A percentile compares a stretch with the other conserved stretches of the same genome.
phyloP scores from a whole-genome alignment of 2,329 filamentous ascomycete species.

The Huntiella decipiens region DNA sequence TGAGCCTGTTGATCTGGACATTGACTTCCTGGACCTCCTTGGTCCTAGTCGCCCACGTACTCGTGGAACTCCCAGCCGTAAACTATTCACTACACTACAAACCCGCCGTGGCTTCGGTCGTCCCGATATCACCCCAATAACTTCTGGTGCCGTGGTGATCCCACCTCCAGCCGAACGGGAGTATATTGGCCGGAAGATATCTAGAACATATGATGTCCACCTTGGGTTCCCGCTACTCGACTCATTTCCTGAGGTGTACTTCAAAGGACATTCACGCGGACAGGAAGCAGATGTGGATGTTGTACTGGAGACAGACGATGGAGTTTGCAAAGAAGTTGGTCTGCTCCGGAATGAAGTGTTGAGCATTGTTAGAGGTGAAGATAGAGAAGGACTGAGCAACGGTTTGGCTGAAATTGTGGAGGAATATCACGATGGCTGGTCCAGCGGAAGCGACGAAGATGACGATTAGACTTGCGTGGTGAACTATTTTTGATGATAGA shows the following conservation, averaged over 20 bases:
- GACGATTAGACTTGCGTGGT: conserved; percentile 29
- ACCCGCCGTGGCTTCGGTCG: conserved; percentile 5
- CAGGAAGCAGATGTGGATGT: conserved; percentile 29
- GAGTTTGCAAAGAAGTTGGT: conserved; percentile 51
- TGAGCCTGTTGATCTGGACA: conserved; percentile 14
- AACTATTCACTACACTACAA: conserved; percentile 3
- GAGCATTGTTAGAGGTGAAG: conserved; percentile 49
- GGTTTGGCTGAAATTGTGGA: conserved; percentile 67
- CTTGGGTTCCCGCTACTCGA: conserved; percentile 61
- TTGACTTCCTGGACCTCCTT: conserved; percentile 11
- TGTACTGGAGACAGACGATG: conserved; percentile 54
- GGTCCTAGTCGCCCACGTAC: conserved; percentile 1
- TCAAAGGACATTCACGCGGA: conserved; percentile 15
- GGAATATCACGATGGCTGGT: conserved; percentile 78
- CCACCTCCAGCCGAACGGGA: background rate
- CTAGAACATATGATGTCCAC: conserved; percentile 25
- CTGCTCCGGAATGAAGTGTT: conserved; percentile 43
- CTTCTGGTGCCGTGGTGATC: background rate
- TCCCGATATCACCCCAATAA: background rate
- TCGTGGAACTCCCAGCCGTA: background rate
- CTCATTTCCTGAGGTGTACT: conserved; percentile 66
- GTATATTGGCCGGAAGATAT: conserved; percentile 3
- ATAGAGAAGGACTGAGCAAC: conserved; percentile 69
- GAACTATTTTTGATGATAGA: background rate
- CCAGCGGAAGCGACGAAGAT: conserved; percentile 52